Conservation (phyloP, 176 grass and related monocot species). For the Oryza officinalis region DNA sequence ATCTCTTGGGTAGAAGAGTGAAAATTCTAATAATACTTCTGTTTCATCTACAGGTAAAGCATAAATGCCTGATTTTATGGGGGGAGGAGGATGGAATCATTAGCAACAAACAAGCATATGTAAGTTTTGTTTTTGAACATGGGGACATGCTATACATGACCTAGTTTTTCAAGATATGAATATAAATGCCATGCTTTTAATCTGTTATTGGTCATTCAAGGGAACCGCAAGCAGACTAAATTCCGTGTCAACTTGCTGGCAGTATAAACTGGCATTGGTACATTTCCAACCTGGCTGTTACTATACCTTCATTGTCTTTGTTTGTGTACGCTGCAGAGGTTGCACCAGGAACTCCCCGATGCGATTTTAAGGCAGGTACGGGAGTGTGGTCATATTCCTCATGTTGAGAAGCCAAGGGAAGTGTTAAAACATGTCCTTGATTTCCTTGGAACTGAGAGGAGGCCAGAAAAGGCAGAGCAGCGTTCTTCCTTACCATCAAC, state of each 20-base stretch:
- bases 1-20: neutral
- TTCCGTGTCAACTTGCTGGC: neutral
- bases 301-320: neutral
- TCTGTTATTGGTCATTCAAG: neutral
- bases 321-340: constrained; percentile 56
- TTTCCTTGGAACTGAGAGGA: constrained; percentile 46
- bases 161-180: neutral
- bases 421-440: constrained; percentile 49
- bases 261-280: neutral
- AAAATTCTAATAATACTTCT: neutral
- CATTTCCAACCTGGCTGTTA: neutral
- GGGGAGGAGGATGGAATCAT: constrained; percentile 84
- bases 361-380: constrained; percentile 53
- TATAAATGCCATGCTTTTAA: neutral
- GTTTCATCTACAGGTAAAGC: constrained; percentile 61
- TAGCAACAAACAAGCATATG: constrained; percentile 66
- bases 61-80: constrained; percentile 84
- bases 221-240: neutral
- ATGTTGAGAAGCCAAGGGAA: constrained; percentile 78
- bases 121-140: constrained; percentile 46
- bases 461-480: neutral
- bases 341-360: constrained; percentile 68
- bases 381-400: constrained; percentile 86
- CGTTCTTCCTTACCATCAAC: neutral
- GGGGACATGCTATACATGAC: neutral